phyloP scores from a whole-genome alignment of 441 rosid genomes.

The Raphanus hybrid region DNA sequence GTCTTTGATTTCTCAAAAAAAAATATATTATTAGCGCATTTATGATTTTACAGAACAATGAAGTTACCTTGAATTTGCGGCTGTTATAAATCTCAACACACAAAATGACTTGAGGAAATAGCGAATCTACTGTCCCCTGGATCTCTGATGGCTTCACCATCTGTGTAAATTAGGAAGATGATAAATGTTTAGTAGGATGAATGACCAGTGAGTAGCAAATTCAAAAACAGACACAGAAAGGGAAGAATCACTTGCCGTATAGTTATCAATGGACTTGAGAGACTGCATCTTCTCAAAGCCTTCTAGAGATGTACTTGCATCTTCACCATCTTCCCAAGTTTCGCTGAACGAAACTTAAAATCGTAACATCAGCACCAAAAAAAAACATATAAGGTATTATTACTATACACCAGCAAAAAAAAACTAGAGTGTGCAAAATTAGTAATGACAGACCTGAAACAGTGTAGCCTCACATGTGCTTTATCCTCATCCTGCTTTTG shows the following conservation, averaged over 20 bases:
- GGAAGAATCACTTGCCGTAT: constrained; percentile 40
- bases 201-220: neutral
- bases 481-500: constrained; percentile 83
- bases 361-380: constrained; percentile 32
- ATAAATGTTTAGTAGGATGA: constrained; percentile 7
- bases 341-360: constrained; percentile 41
- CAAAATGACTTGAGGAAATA: constrained; percentile 70
- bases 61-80: constrained; percentile 57
- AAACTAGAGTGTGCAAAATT: constrained; percentile 4
- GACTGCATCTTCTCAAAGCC: constrained; percentile 58
- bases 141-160: constrained; percentile 49
- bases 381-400: constrained; percentile 7
- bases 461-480: constrained; percentile 63
- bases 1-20: neutral
- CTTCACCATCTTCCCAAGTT: constrained; percentile 45
- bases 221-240: constrained; percentile 4
- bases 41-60: neutral
- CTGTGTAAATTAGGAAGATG: constrained; percentile 35
- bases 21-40: neutral
- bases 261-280: constrained; percentile 56
- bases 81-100: constrained; percentile 76
- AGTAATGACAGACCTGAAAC: constrained; percentile 57
- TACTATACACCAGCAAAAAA: constrained; percentile 23
- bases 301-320: constrained; percentile 43
- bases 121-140: constrained; percentile 47